These are phyloP conservation scores for Mucor lusitanicus DNA, from an alignment of 371 early-diverging fungal genomes.

Conservation along the genomic window DNA sequence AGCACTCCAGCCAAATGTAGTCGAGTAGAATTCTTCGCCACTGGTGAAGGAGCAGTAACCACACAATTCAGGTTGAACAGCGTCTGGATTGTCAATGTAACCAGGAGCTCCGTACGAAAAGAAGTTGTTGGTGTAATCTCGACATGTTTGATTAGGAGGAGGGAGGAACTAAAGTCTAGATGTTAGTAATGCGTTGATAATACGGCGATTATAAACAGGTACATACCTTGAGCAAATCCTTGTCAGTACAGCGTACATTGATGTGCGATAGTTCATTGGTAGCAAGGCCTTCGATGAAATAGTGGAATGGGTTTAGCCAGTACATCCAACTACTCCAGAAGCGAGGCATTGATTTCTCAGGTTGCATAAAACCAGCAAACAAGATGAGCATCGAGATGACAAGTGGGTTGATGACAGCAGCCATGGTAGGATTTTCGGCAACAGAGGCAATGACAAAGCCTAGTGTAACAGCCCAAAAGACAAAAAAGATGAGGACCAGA, in stretches of 20 bases:
- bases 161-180: constrained; percentile 36
- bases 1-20: constrained; percentile 31
- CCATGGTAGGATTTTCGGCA: constrained; percentile 56
- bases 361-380: constrained; percentile 66
- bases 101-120: constrained; percentile 48
- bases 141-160: constrained; percentile 63
- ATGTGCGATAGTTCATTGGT: constrained; percentile 60
- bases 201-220: too few relatives aligned
- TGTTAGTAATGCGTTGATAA: not conserved
- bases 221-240: constrained; percentile 37
- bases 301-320: constrained; percentile 68
- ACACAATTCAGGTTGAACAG: constrained; percentile 46
- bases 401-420: constrained; percentile 64
- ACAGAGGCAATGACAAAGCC: constrained; percentile 68
- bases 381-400: constrained; percentile 59
- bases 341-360: constrained; percentile 54
- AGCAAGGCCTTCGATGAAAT: constrained; percentile 67
- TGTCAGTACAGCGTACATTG: constrained; percentile 40
- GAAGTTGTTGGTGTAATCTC: constrained; percentile 54
- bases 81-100: constrained; percentile 50
- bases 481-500: constrained; percentile 49
- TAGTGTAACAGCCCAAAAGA: constrained; percentile 59
- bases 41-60: constrained; percentile 58
- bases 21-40: constrained; percentile 56
- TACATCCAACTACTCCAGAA: constrained; percentile 77